Conservation (phyloP, 768 basidiomycete species). For the Russula lepida region DNA sequence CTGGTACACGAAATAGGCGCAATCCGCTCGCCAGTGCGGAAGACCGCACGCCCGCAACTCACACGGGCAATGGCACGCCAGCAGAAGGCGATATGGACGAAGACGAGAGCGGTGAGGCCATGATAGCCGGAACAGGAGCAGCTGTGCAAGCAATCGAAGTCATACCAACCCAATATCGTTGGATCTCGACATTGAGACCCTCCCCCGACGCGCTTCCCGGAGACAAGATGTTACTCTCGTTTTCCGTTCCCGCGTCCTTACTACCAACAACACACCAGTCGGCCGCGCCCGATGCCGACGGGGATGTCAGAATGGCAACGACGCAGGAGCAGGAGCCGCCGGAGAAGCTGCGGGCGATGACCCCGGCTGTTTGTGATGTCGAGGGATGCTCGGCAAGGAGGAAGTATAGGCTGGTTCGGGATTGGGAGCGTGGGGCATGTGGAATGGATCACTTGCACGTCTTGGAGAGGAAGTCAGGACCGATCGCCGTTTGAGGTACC, state of each 20-base stretch:
- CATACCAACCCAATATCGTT: slow-evolving; percentile 56
- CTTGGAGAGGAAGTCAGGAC: slow-evolving; percentile 31
- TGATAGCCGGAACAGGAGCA: slow-evolving; percentile 22
- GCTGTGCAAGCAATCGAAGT: slow-evolving; percentile 14
- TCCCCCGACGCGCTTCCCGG: neutral
- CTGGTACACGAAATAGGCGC: slow-evolving; percentile 54
- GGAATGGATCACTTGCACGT: slow-evolving; percentile 57
- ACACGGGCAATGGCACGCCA: slow-evolving; percentile 26
- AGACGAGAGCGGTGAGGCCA: slow-evolving; percentile 35
- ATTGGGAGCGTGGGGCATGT: slow-evolving; percentile 58
- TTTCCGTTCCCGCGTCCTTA: slow-evolving; percentile 43
- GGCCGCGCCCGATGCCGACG: neutral
- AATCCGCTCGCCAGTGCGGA: slow-evolving; percentile 42
- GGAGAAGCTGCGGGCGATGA: neutral
- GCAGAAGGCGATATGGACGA: slow-evolving; percentile 32
- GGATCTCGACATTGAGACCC: slow-evolving; percentile 52
- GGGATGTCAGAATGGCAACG: slow-evolving; percentile 18
- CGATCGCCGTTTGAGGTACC: neutral
- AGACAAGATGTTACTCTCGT: slow-evolving; percentile 38
- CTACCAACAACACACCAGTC: slow-evolving; percentile 21
- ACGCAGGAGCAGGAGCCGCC: neutral
- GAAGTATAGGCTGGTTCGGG: slow-evolving; percentile 59
- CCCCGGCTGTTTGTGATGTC: slow-evolving; percentile 40
- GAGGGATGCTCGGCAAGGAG: slow-evolving; percentile 45
- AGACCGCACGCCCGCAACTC: slow-evolving; percentile 32